Base-by-base conservation (phyloP, 1,139 yeast species). In the Blastobotrys elegans region DNA sequence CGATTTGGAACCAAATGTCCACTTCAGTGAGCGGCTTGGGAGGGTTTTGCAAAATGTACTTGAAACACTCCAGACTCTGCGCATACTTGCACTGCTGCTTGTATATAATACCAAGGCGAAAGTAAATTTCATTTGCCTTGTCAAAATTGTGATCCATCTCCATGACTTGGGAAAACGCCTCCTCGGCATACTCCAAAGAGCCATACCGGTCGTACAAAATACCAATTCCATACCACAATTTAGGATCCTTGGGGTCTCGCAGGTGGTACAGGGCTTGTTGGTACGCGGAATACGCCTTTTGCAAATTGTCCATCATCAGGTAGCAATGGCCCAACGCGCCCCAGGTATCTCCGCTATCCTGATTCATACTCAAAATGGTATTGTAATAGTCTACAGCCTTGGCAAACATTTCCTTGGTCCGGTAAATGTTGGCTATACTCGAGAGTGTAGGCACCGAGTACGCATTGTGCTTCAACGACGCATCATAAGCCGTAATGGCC, bases 1-100 rank as follows among this genome's bases (percentile, higher is more conserved):
- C 98, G 56, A 92, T 85, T 68, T 92, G 98, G 72, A 92, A 92
- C 97, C 97, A 92, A 48, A 92, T 95, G 64, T 92, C 98, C 42
- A 96, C 90, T 64, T 89, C 96, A 39, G 97, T 90, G 56, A 92
- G 73, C 1, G 98, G 98, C 48, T 87, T 84, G 1, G 98, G 98
- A 1, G 98, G 98, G 66, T 83, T 85, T 49, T 82, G 76, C 57
- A 92, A 71, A 56, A 92, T 92, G 67, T 90, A 92, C 64, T 88
- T 84, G 74, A 92, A 92, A 65, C 97, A 92, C 65, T 89, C 97
- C 53, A 92, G 74, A 3, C 96, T 95, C 62, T 84, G 86, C 50
- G 81, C 79, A 64, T 86, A 76, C 67, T 90, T 90, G 46, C 84
- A 85, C 67, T 90, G 97, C 67, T 90, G 96, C 69, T 90, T 92